A percentile compares a stretch with the other conserved stretches of the same genome.
phyloP scores from a whole-genome alignment of 345 rosid species.

The Conringia planisiliqua region DNA sequence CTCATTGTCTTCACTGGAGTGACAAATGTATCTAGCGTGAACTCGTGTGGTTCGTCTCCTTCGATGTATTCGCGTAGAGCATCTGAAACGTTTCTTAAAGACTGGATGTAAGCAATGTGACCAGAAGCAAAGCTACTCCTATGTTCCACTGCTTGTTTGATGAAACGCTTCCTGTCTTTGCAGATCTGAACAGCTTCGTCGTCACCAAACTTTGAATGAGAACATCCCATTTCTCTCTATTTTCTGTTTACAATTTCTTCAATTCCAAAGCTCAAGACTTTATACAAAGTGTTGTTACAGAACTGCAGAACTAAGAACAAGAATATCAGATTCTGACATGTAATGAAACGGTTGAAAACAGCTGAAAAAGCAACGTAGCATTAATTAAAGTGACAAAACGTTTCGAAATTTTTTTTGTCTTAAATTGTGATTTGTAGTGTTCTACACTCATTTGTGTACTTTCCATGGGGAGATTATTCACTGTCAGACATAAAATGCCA shows the following conservation, averaged over 20 bases:
- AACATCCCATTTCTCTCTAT: conserved; percentile 76
- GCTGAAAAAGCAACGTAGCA: not conserved
- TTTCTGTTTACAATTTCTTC: not conserved
- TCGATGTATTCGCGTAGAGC: conserved; percentile 74
- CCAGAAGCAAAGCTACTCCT: conserved; percentile 61
- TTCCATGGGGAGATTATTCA: not conserved
- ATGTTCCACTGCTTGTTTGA: conserved; percentile 78
- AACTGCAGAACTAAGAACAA: conserved; percentile 21
- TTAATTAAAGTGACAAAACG: conserved; percentile 13
- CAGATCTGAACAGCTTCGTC: conserved; percentile 90
- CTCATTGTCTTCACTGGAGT: conserved; percentile 54
- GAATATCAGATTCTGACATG: not conserved
- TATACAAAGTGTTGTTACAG: not conserved
- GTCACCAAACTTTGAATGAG: conserved; percentile 71
- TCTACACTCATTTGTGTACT: not conserved
- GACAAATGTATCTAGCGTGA: conserved; percentile 54
- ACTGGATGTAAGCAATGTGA: conserved; percentile 71
- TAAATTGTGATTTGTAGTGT: not conserved
- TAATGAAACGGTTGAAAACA: conserved; percentile 5
- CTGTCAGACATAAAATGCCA: not conserved
- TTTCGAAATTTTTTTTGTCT: not conserved
- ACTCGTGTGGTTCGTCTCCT: conserved; percentile 44
- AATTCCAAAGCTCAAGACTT: conserved; percentile 13
- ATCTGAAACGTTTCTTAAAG: conserved; percentile 66
- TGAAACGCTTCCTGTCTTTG: conserved; percentile 75